Evolutionary conservation across 495 filamentous ascomycete species (phyloP), one percentile per base, ranked within the genome.

Genomic region (Halenospora varia): DNA sequence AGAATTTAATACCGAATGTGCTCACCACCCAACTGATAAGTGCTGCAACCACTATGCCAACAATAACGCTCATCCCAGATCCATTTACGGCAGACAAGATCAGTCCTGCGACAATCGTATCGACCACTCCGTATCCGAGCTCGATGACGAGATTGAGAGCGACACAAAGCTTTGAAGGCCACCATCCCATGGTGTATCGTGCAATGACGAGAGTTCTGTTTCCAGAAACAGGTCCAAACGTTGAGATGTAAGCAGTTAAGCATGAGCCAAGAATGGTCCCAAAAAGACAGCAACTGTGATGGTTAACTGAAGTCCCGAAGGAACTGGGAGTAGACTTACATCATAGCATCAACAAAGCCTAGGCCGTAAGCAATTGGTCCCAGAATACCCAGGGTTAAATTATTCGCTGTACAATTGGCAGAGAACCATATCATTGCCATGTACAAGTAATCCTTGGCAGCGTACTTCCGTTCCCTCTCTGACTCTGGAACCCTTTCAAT

Each of bases 111-210:
- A 90, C 78, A 19, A 90, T 82, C 53, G 78, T 82, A 61, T 85
- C 82, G 56, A 90, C 80, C 66, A 89, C 64, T 44, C 76, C 73
- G 57, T 89, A 90, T 10, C 87, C 87, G 19, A 89, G 71, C 68
- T 88, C 79, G 51, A 88, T 77, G 46, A 89, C 78, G 18, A 90
- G 69, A 54, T 89, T 88, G 53, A 91, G 70, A 35, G 13, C 6
- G 10, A 87, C 86, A 39, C 88, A 75, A 6, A 90, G 69, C 70
- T 89, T 89, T 63, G 79, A 82, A 1, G 87, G 87, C 82, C 84
- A 90, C 81, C 86, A 90, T 25, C 87, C 88, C 79, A 89, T 89
- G 24, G 81, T 80, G 69, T 84, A 91, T 13, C 87, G 77, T 15
- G 82, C 75, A 59, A 89, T 81, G 10, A 86, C 81, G 82, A 88